Evolutionary conservation across 1,284 basidiomycete genomes (phyloP).

Genomic region (Xanthoconium separans): DNA sequence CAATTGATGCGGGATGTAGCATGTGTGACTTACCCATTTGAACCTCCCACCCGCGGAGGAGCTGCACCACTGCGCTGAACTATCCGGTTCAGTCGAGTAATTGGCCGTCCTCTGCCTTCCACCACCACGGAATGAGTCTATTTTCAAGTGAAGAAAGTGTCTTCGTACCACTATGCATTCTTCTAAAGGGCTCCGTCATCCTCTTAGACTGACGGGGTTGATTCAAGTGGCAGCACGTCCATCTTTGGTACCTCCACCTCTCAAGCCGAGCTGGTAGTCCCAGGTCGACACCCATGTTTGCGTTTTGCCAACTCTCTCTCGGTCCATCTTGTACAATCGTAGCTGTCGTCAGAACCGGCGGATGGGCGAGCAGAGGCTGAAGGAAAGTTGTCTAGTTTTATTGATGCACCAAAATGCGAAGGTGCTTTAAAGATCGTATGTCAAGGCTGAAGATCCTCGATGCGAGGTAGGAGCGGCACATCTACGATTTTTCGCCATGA

Average conservation of each 20-base stretch:
- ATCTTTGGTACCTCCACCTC: slow-evolving; percentile 29
- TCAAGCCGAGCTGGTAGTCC: slow-evolving; percentile 68
- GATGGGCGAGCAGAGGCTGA: slow-evolving; percentile 23
- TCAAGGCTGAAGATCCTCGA: slow-evolving; percentile 65
- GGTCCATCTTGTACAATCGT: slow-evolving; percentile 50
- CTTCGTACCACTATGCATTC: slow-evolving; percentile 72
- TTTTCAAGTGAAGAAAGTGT: background rate
- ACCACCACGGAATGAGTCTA: slow-evolving; percentile 33
- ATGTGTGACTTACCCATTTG: slow-evolving; percentile 57
- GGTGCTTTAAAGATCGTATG: slow-evolving; percentile 66
- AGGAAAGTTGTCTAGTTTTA: slow-evolving; percentile 51
- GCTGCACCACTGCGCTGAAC: slow-evolving; percentile 81
- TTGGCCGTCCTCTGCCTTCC: slow-evolving; percentile 74
- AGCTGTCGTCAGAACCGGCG: slow-evolving; percentile 37
- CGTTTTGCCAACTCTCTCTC: slow-evolving; percentile 53
- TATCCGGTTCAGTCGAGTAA: slow-evolving; percentile 62
- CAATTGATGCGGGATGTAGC: slow-evolving; percentile 1
- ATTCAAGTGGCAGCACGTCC: slow-evolving; percentile 31
- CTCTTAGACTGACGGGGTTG: slow-evolving; percentile 66
- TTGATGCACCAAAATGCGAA: slow-evolving; percentile 49
- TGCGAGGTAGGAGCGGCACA: slow-evolving; percentile 51
- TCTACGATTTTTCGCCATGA: slow-evolving; percentile 26
- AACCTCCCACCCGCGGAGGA: slow-evolving; percentile 90
- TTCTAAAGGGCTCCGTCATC: slow-evolving; percentile 76
- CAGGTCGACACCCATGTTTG: slow-evolving; percentile 70